A percentile compares a stretch with the other conserved stretches of the same genome.
phyloP scores from a whole-genome alignment of 2,329 filamentous ascomycete genomes.

The Nemania abortiva region DNA sequence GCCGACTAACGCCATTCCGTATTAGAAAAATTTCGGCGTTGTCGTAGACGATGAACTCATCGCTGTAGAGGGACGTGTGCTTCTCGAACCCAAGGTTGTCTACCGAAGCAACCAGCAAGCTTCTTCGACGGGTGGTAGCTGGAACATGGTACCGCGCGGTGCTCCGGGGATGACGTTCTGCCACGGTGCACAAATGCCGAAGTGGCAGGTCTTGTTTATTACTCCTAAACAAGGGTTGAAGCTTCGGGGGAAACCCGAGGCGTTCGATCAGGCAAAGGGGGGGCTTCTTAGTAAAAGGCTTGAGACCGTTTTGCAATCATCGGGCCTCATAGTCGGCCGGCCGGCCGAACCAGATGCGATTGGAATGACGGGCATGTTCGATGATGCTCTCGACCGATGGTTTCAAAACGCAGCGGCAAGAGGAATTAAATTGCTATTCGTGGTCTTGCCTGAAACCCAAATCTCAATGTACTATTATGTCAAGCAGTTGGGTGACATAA shows the following conservation, averaged over 20 bases:
- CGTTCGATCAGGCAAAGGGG: too few species aligned
- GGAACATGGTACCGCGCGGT: constrained; percentile 33
- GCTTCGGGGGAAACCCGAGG: too few species aligned
- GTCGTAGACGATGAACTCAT: constrained; percentile 19
- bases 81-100: constrained; percentile 17
- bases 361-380: not conserved
- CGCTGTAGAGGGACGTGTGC: constrained; percentile 25
- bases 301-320: not conserved
- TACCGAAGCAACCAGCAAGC: constrained; percentile 14
- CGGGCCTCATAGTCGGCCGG: not conserved
- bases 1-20: not conserved
- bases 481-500: constrained; percentile 69
- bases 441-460: constrained; percentile 60
- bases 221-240: too few species aligned
- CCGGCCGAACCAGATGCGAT: not conserved
- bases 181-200: not conserved
- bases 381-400: not conserved
- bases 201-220: not conserved
- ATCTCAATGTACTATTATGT: constrained; percentile 66
- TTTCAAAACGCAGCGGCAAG: not conserved
- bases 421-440: constrained; percentile 57
- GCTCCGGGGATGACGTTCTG: constrained; percentile 3
- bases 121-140: constrained; percentile 13
- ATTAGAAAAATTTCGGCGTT: constrained; percentile 61
- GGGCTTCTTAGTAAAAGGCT: too few species aligned